Conservation (phyloP, 768 basidiomycete species). For the Pleurotus pulmonarius region DNA sequence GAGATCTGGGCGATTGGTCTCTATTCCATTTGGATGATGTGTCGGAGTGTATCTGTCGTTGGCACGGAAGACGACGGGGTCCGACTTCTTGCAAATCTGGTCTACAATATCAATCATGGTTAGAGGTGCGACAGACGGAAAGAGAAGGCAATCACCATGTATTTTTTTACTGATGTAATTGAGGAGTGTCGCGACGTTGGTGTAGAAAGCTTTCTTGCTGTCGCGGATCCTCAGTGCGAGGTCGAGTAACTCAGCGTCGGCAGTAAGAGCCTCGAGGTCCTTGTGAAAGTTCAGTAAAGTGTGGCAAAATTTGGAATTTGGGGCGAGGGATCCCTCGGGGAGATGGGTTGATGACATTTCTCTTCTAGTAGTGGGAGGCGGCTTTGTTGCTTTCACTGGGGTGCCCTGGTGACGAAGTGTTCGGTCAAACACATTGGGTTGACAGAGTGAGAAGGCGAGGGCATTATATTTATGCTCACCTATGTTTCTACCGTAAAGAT, state of each 20-base stretch:
- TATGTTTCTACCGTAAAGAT: too few species aligned
- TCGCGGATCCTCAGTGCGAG: not conserved
- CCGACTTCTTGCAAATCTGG: not conserved
- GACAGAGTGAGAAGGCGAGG: too few species aligned
- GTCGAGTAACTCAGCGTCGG: not conserved
- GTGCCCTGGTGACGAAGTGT: too few species aligned
- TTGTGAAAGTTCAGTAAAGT: not conserved
- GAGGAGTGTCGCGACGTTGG: not conserved
- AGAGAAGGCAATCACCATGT: too few species aligned
- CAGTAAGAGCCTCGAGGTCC: not conserved
- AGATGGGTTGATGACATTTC: not conserved
- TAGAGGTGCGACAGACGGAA: not conserved
- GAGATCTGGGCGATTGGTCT: not conserved
- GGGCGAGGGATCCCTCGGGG: not conserved
- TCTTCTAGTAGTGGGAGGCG: slow-evolving; percentile 29
- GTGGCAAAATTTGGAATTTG: not conserved
- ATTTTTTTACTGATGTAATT: too few species aligned
- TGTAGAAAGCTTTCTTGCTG: not conserved
- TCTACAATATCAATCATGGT: not conserved
- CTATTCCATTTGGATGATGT: not conserved
- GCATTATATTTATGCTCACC: too few species aligned
- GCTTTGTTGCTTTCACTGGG: too few species aligned
- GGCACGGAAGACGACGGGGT: not conserved
- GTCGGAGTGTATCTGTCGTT: not conserved
- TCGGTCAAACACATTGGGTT: too few species aligned